These are phyloP conservation scores for Nothophoma quercina DNA, from an alignment of 2,329 filamentous ascomycete species.

Conservation along the genomic window DNA sequence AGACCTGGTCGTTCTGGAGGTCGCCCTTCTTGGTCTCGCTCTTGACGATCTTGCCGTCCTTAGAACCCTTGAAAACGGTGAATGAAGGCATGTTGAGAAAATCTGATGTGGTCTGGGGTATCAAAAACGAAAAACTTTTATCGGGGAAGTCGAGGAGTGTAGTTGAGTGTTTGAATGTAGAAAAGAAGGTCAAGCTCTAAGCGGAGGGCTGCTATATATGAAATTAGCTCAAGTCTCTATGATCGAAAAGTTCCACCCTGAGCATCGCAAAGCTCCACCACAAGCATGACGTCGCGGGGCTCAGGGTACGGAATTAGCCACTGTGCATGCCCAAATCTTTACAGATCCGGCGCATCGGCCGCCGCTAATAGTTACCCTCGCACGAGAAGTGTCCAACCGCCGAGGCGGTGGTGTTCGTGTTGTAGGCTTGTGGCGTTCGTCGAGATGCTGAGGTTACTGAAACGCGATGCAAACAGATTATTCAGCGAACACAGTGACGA, in stretches of 20 bases:
- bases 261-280: slow-evolving; percentile 10
- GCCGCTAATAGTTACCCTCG: slow-evolving; percentile 21
- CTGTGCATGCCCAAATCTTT: slow-evolving; percentile 15
- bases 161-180: background rate
- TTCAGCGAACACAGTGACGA: background rate
- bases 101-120: slow-evolving; percentile 4
- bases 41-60: slow-evolving; percentile 64
- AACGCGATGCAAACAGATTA: background rate
- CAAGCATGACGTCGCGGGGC: slow-evolving; percentile 30
- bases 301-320: slow-evolving; percentile 22
- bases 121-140: slow-evolving; percentile 2
- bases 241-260: slow-evolving; percentile 22
- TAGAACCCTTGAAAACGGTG: slow-evolving; percentile 70
- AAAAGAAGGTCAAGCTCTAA: background rate
- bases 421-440: background rate
- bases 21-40: slow-evolving; percentile 57
- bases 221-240: slow-evolving; percentile 1
- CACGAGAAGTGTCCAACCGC: slow-evolving; percentile 8
- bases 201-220: slow-evolving; percentile 22
- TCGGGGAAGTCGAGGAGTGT: slow-evolving; percentile 5
- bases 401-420: background rate
- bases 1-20: slow-evolving; percentile 61
- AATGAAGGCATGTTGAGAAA: slow-evolving; percentile 53
- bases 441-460: background rate
- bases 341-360: slow-evolving; percentile 20